Percentiles rank a stretch among this genome's conserved stretches.
These are phyloP conservation scores for Ophiocordyceps camponoti-floridani DNA, from an alignment of 2,329 filamentous ascomycete species.

Conservation along the genomic window DNA sequence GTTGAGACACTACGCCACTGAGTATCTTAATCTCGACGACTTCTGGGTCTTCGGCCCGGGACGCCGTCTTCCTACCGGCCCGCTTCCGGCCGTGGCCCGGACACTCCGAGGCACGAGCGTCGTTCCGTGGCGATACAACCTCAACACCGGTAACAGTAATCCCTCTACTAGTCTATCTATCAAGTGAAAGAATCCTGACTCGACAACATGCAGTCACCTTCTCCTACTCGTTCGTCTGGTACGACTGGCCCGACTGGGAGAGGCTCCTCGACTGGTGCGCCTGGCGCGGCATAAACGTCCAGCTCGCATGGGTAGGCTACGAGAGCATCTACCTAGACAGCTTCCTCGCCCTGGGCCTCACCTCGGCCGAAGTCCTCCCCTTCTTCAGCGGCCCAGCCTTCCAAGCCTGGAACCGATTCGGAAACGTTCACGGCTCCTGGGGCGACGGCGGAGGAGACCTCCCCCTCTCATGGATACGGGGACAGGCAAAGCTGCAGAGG, in stretches of 20 bases:
- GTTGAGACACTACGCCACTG: conserved; percentile 6
- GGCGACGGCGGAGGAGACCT: conserved; percentile 16
- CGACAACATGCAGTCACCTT: conserved; percentile 21
- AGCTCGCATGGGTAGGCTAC: conserved; percentile 31
- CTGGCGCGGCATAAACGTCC: conserved; percentile 30
- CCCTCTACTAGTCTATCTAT: too few relatives aligned
- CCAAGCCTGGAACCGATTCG: conserved; percentile 34
- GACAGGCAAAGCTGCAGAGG: conserved; percentile 27
- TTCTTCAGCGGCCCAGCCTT: conserved; percentile 33
- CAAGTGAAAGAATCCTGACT: neutral
- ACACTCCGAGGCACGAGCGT: conserved; percentile 4
- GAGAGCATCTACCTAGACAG: conserved; percentile 31
- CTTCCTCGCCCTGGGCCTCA: conserved; percentile 25
- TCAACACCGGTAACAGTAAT: conserved; percentile 23
- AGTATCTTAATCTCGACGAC: conserved; percentile 5
- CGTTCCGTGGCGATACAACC: conserved; percentile 20
- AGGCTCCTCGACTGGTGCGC: conserved; percentile 32
- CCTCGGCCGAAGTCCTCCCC: conserved; percentile 21
- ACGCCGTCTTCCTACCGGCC: neutral
- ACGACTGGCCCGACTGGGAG: conserved; percentile 36
- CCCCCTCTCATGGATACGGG: conserved; percentile 25
- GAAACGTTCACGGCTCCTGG: conserved; percentile 34
- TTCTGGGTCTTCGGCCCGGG: conserved; percentile 5
- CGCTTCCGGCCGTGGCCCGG: conserved; percentile 1
- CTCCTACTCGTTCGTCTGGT: conserved; percentile 31